phyloP scores from a whole-genome alignment of 192 early-diverging fungal species.

The Geranomyces michiganensis region DNA sequence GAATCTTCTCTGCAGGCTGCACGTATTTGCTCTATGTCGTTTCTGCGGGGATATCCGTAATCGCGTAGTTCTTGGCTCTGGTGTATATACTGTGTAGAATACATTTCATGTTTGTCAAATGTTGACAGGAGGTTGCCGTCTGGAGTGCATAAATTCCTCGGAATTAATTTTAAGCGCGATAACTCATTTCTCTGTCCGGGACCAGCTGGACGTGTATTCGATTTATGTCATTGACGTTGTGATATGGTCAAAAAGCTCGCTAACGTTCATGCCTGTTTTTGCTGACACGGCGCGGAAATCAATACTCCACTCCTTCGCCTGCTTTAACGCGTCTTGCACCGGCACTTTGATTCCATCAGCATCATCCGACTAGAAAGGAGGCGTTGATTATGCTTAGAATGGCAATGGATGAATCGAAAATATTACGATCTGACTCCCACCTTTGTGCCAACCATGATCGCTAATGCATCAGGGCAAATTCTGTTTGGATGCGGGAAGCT shows the following conservation, averaged over 20 bases:
- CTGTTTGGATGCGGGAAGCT: conserved; percentile 18
- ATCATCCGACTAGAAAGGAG: conserved; percentile 46
- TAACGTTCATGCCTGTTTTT: conserved; percentile 57
- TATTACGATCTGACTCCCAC: conserved; percentile 3
- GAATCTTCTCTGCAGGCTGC: too few species aligned
- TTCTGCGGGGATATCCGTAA: too few species aligned
- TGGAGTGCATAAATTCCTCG: too few species aligned
- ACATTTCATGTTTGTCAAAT: too few species aligned
- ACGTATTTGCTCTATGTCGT: too few species aligned
- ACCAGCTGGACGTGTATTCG: too few species aligned
- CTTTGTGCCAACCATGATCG: conserved; percentile 55
- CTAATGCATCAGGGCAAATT: conserved; percentile 48
- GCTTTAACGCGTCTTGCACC: conserved; percentile 53
- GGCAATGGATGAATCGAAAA: neutral
- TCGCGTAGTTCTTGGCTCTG: too few species aligned
- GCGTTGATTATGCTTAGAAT: neutral
- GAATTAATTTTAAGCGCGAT: too few species aligned
- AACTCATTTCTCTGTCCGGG: too few species aligned
- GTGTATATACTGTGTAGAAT: too few species aligned
- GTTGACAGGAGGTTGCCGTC: too few species aligned
- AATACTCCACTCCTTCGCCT: conserved; percentile 58
- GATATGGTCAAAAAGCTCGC: conserved; percentile 52
- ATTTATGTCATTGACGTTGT: neutral
- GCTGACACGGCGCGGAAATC: conserved; percentile 54
- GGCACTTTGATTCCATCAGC: conserved; percentile 53